Evolutionary conservation across 352 stramenopile genomes (phyloP).

Genomic region (Phytophthora tentaculata): DNA sequence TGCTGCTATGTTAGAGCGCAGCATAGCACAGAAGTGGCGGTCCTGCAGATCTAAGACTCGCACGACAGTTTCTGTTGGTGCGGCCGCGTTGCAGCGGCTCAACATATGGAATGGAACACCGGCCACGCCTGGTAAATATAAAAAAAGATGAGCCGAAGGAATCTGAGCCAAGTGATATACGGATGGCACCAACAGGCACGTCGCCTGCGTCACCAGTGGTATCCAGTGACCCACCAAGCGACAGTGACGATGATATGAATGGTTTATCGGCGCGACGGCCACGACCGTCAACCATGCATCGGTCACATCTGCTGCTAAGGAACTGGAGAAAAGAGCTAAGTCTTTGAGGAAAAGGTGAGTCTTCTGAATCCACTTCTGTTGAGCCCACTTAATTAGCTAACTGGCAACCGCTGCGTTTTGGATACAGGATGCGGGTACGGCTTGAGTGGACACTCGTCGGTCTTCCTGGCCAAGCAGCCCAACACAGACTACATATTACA

Average conservation of each 20-base stretch:
- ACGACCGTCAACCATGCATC: background rate
- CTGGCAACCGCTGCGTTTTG: conserved; percentile 11
- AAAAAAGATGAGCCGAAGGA: too few species aligned
- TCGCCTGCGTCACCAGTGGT: background rate
- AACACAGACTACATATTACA: background rate
- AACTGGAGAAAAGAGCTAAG: conserved; percentile 5
- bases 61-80: background rate
- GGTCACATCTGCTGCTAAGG: conserved; percentile 10
- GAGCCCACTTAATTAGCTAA: background rate
- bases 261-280: background rate
- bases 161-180: background rate
- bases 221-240: background rate
- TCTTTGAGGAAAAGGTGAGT: conserved; percentile 5
- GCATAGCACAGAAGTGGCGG: too few species aligned
- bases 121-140: too few species aligned
- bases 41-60: too few species aligned
- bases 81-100: background rate
- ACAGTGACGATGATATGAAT: conserved; percentile 7
- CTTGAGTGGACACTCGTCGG: background rate
- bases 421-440: conserved; percentile 7
- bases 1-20: too few species aligned
- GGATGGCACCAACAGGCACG: background rate
- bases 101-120: background rate
- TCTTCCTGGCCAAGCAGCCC: background rate
- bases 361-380: conserved; percentile 10